These are phyloP conservation scores for Monilinia fructicola DNA, from an alignment of 2,329 filamentous ascomycete species.

Conservation along the genomic window DNA sequence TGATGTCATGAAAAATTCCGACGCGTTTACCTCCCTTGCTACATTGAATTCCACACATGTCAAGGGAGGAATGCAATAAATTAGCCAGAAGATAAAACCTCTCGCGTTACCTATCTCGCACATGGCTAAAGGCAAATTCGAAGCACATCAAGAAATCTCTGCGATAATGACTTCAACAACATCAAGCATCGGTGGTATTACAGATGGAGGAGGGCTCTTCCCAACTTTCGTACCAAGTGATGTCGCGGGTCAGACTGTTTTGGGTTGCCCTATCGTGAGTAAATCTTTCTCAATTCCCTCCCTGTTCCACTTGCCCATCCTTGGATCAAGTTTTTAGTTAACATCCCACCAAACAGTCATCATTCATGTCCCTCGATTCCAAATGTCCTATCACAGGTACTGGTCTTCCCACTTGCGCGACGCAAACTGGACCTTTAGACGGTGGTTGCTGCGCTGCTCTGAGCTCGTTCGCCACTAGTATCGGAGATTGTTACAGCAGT, in stretches of 20 bases:
- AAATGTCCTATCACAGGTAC: conserved; percentile 16
- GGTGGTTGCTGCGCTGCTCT: conserved; percentile 4
- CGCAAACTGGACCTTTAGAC: conserved; percentile 8
- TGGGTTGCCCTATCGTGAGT: conserved; percentile 21
- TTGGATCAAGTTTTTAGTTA: neutral
- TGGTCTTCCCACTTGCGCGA: conserved; percentile 13
- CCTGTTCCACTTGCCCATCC: too few relatives aligned
- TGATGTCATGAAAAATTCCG: neutral
- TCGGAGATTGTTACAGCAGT: conserved; percentile 9
- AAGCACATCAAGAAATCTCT: neutral
- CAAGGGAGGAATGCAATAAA: neutral
- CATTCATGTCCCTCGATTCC: conserved; percentile 20
- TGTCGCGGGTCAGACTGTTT: conserved; percentile 6
- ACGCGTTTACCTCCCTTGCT: neutral
- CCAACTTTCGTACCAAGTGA: conserved; percentile 14
- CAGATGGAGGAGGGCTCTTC: conserved; percentile 13
- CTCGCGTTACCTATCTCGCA: neutral
- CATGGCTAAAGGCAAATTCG: neutral
- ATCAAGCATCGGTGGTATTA: neutral
- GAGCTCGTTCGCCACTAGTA: conserved; percentile 3
- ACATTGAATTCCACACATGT: neutral
- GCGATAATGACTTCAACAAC: neutral
- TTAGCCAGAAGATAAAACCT: neutral
- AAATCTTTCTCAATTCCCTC: neutral
- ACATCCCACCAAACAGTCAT: neutral